Evolutionary conservation across 2,329 filamentous ascomycete species (phyloP).

Genomic region (Venturia nashicola): DNA sequence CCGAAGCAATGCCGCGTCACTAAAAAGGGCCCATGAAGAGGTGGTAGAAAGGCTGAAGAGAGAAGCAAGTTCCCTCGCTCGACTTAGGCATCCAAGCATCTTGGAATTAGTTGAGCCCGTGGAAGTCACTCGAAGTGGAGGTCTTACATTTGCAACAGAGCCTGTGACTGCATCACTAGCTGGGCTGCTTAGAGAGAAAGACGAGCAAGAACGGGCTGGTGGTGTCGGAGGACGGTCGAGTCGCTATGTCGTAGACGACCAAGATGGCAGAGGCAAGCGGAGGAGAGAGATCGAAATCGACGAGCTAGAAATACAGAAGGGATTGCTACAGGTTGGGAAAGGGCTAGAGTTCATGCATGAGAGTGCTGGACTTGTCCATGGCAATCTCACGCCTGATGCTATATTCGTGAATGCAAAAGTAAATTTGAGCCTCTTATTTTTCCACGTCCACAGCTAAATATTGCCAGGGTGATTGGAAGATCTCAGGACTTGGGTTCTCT

Average conservation of each 20-base stretch:
- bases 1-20: slow-evolving; percentile 50
- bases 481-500: slow-evolving; percentile 85
- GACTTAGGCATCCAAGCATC: slow-evolving; percentile 80
- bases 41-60: slow-evolving; percentile 84
- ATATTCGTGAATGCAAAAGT: slow-evolving; percentile 84
- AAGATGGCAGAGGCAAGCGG: slow-evolving; percentile 50
- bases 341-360: slow-evolving; percentile 92
- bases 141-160: slow-evolving; percentile 92
- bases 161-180: slow-evolving; percentile 80
- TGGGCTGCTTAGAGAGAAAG: slow-evolving; percentile 72
- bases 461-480: slow-evolving; percentile 46
- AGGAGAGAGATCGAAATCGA: slow-evolving; percentile 84
- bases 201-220: slow-evolving; percentile 64
- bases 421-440: slow-evolving; percentile 18
- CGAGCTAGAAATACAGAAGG: slow-evolving; percentile 95
- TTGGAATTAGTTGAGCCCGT: slow-evolving; percentile 89
- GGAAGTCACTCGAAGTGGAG: slow-evolving; percentile 83
- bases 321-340: slow-evolving; percentile 82
- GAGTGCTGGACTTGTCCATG: slow-evolving; percentile 85
- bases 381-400: slow-evolving; percentile 86
- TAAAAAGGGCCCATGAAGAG: slow-evolving; percentile 77
- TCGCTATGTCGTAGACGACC: slow-evolving; percentile 72
- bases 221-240: slow-evolving; percentile 59
- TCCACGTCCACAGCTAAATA: slow-evolving; percentile 6
- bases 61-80: slow-evolving; percentile 79